A percentile compares a stretch with the other conserved stretches of the same genome.
Evolutionary conservation across 371 early-diverging fungal species (phyloP).

Genomic region (Blastocladiella emersonii): DNA sequence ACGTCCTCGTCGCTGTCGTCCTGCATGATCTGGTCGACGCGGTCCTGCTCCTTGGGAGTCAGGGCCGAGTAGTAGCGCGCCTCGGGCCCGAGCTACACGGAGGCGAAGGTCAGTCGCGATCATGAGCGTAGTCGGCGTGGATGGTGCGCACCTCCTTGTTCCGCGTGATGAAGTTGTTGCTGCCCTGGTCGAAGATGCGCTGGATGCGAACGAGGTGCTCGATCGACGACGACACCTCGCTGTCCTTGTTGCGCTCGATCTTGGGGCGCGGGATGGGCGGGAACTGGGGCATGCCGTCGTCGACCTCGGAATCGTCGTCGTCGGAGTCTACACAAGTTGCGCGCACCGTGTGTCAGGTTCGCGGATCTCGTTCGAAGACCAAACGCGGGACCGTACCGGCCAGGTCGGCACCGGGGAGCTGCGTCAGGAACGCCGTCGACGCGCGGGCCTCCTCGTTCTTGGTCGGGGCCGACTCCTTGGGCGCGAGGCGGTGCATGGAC

Average conservation of each 20-base stretch:
- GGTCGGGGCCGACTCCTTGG: no score
- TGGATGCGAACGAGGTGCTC: neutral
- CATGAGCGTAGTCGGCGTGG: neutral
- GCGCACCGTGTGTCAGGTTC: no score
- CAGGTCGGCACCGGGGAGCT: no score
- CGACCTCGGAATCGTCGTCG: no score
- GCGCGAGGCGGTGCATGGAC: no score
- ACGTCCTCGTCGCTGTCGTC: neutral
- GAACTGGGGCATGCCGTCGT: no score
- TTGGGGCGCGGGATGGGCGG: no score
- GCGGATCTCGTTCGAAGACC: no score
- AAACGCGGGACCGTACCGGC: no score
- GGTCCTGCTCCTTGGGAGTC: slow-evolving; percentile 25
- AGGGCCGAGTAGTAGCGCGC: slow-evolving; percentile 31
- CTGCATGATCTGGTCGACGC: slow-evolving; percentile 18
- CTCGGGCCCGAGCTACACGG: slow-evolving; percentile 20
- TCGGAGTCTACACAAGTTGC: no score
- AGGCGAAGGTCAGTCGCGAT: neutral
- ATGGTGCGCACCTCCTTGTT: slow-evolving; percentile 21
- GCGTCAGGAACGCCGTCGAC: no score
- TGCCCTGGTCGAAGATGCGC: neutral
- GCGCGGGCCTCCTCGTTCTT: no score
- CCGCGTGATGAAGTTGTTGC: slow-evolving; percentile 27
- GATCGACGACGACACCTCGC: neutral
- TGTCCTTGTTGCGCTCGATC: neutral